Evolutionary conservation across 192 early-diverging fungal species (phyloP).

Genomic region (Podila horticola): DNA sequence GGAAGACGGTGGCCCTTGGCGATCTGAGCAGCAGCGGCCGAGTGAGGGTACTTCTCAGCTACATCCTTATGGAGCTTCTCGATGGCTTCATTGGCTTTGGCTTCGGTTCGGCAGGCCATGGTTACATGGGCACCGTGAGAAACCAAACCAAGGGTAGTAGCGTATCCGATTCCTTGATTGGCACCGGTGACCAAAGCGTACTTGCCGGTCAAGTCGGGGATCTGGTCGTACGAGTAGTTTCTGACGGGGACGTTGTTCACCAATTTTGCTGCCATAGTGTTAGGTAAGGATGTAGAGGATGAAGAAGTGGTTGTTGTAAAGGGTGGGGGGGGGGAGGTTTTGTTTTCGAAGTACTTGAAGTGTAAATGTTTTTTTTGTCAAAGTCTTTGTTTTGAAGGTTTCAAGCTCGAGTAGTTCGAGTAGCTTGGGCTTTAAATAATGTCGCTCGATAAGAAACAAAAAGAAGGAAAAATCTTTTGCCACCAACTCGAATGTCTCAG

Average conservation of each 20-base stretch:
- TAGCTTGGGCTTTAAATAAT: too few species aligned
- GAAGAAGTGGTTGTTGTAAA: too few species aligned
- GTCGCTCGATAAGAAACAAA: not conserved
- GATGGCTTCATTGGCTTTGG: not conserved
- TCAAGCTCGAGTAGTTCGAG: too few species aligned
- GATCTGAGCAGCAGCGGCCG: not conserved
- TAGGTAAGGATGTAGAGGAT: not conserved
- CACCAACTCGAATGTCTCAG: too few species aligned
- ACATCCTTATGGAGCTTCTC: conserved; percentile 12
- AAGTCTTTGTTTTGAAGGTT: too few species aligned
- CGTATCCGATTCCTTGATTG: conserved; percentile 45
- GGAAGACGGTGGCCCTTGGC: not conserved
- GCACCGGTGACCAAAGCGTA: conserved; percentile 54
- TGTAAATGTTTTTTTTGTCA: too few species aligned
- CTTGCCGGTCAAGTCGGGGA: conserved; percentile 49
- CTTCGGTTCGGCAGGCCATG: conserved; percentile 5
- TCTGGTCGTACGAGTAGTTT: not conserved
- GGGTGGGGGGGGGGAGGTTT: not conserved
- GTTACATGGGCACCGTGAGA: conserved; percentile 17
- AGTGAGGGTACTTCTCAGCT: not conserved
- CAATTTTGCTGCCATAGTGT: too few species aligned
- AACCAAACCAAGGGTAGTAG: conserved; percentile 13
- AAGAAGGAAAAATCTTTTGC: too few species aligned
- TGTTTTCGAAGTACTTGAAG: too few species aligned
- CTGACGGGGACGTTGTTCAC: too few species aligned